These are phyloP conservation scores for Dictyostelium citrinum DNA, from an alignment of 78 protist genomes.

Conservation along the genomic window DNA sequence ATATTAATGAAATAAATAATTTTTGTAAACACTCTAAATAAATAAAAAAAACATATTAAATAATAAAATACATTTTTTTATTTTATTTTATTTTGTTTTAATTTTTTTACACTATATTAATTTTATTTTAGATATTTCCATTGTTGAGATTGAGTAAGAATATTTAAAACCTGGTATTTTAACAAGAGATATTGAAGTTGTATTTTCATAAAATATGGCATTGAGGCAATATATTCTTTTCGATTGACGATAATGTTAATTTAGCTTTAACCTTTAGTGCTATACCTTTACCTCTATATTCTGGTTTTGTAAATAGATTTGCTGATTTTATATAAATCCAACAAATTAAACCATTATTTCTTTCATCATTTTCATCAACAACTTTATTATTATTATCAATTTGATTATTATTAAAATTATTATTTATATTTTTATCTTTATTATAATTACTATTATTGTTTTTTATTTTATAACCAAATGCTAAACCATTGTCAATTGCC, in stretches of 20 bases:
- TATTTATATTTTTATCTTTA: too few species aligned
- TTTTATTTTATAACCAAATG: not conserved
- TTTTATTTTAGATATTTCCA: not conserved
- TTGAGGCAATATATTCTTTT: not conserved
- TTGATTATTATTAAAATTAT: too few species aligned
- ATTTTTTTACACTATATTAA: not conserved
- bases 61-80: too few species aligned
- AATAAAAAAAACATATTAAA: too few species aligned
- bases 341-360: not conserved
- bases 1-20: too few species aligned
- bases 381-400: too few species aligned
- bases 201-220: not conserved
- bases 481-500: not conserved
- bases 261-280: not conserved
- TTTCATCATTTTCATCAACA: too few species aligned
- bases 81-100: too few species aligned
- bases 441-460: too few species aligned
- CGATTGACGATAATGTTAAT: not conserved
- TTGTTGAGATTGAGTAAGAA: not conserved
- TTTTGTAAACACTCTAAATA: too few species aligned
- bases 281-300: not conserved
- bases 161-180: not conserved
- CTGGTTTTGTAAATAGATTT: not conserved
- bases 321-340: not conserved
- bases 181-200: not conserved